These are phyloP conservation scores for Maudiozyma saulgeensis DNA, from an alignment of 805 yeast genomes.

Conservation along the genomic window DNA sequence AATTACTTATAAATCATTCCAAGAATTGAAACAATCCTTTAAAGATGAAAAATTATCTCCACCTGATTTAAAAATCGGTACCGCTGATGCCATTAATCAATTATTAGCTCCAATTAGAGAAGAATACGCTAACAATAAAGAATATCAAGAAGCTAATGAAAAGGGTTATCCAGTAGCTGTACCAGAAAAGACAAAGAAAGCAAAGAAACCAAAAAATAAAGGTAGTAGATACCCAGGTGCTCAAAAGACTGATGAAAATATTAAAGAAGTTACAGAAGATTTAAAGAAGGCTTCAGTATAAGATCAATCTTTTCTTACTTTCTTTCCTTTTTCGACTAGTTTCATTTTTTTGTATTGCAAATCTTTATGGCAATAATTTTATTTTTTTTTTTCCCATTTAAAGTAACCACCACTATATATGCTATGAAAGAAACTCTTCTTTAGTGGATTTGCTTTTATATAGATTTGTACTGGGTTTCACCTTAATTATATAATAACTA, in stretches of 20 bases:
- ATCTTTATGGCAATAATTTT: no score
- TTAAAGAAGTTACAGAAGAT: conserved; percentile 19
- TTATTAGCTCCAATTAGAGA: conserved; percentile 78
- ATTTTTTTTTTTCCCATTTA: no score
- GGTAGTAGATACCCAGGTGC: conserved; percentile 86
- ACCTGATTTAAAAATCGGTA: conserved; percentile 89
- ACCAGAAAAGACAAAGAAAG: conserved; percentile 50
- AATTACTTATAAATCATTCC: conserved; percentile 58
- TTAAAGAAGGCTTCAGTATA: conserved; percentile 16
- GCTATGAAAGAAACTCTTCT: no score
- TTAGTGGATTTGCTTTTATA: neutral
- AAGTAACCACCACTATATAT: no score
- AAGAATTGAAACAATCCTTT: conserved; percentile 61
- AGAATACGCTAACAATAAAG: conserved; percentile 50
- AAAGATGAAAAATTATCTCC: conserved; percentile 73
- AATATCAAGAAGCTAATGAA: conserved; percentile 62
- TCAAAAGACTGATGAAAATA: conserved; percentile 21
- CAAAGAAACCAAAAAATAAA: conserved; percentile 74
- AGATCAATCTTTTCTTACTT: neutral
- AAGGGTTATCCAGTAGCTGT: conserved; percentile 80
- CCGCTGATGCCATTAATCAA: conserved; percentile 71
- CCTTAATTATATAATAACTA: neutral
- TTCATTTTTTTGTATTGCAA: neutral
- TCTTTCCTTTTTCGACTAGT: neutral
- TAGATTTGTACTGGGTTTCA: neutral